Conservation (phyloP, 2,329 filamentous ascomycete genomes). For the Chaetothyriales sp. region DNA sequence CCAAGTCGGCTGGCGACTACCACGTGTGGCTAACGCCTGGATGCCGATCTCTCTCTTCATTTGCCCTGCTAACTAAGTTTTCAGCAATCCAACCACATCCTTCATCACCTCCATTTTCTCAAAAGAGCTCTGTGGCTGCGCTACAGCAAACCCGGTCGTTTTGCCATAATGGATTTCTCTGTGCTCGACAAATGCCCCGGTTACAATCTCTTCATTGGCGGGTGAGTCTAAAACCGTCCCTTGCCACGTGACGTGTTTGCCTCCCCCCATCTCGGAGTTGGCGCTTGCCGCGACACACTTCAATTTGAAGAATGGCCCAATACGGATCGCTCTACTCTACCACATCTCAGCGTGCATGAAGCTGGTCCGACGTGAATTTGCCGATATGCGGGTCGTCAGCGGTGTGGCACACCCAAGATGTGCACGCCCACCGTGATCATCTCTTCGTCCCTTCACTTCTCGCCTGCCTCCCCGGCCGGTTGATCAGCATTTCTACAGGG, state of each 20-base stretch:
- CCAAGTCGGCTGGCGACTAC: background rate
- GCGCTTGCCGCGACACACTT: background rate
- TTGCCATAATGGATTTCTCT: constrained; percentile 12
- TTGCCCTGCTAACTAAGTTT: background rate
- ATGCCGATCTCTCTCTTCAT: background rate
- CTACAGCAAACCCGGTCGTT: background rate
- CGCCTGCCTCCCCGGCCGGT: no score
- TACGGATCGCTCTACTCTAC: background rate
- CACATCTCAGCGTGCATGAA: background rate
- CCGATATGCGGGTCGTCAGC: background rate
- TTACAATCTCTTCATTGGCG: constrained; percentile 62
- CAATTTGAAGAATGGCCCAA: background rate
- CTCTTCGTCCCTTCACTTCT: background rate
- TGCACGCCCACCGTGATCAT: background rate
- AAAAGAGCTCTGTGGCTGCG: background rate
- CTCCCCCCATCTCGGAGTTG: background rate
- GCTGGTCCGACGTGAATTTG: background rate
- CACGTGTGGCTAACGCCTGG: background rate
- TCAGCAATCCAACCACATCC: background rate
- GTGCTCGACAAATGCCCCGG: constrained; percentile 39
- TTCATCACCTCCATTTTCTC: background rate
- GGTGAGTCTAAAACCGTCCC: constrained; percentile 36
- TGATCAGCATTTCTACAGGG: background rate
- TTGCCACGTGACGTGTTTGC: background rate
- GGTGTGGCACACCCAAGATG: background rate